Evolutionary conservation across 345 rosid species (phyloP).

Genomic region (Arabidopsis suecica): DNA sequence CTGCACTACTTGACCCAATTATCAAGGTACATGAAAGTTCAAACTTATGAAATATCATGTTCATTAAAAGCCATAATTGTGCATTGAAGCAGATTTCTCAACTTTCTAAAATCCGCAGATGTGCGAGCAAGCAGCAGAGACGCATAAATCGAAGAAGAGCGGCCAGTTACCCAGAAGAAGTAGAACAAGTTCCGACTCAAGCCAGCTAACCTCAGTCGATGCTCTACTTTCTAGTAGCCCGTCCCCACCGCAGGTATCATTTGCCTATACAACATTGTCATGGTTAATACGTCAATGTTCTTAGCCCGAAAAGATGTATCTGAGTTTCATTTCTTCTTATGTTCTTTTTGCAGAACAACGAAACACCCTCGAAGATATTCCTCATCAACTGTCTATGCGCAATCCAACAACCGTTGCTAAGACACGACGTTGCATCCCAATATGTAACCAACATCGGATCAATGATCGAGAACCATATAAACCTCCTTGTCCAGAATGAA

Average conservation of each 20-base stretch:
- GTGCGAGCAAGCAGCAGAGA: slow-evolving; percentile 98
- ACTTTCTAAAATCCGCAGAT: slow-evolving; percentile 56
- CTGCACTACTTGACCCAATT: slow-evolving; percentile 91
- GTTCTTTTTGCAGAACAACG: slow-evolving; percentile 64
- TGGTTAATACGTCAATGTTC: background rate
- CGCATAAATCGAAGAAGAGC: slow-evolving; percentile 77
- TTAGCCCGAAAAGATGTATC: background rate
- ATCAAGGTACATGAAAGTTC: slow-evolving; percentile 64
- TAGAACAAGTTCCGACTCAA: slow-evolving; percentile 65
- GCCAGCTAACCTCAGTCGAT: slow-evolving; percentile 78
- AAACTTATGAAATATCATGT: background rate
- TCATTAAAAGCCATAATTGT: slow-evolving; percentile 4
- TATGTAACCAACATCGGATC: slow-evolving; percentile 70
- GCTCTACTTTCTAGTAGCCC: slow-evolving; percentile 79
- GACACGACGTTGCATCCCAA: slow-evolving; percentile 73
- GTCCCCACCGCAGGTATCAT: slow-evolving; percentile 66
- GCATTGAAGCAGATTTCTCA: slow-evolving; percentile 22
- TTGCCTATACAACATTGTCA: background rate
- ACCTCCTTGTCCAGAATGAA: slow-evolving; percentile 78
- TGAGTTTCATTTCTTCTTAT: background rate
- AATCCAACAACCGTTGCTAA: slow-evolving; percentile 79
- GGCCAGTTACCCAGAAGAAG: slow-evolving; percentile 72
- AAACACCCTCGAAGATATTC: slow-evolving; percentile 86
- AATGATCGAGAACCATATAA: slow-evolving; percentile 75
- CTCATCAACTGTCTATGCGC: slow-evolving; percentile 90